Conservation (phyloP, 352 stramenopile species). For the Phytophthora pinifolia region DNA sequence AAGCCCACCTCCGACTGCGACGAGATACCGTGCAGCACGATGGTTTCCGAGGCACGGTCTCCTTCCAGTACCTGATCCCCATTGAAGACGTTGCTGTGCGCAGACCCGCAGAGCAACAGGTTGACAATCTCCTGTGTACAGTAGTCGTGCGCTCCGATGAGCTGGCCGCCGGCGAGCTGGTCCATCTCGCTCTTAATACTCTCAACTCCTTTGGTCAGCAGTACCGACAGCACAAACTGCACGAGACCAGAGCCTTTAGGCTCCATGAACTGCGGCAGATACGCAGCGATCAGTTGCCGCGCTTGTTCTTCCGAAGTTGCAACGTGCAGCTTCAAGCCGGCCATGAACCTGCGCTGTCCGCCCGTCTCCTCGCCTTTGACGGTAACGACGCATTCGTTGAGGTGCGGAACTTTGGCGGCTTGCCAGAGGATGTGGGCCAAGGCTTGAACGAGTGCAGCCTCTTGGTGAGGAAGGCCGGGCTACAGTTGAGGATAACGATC, state of each 20-base stretch:
- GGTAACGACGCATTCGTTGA: slow-evolving; percentile 36
- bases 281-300: slow-evolving; percentile 30
- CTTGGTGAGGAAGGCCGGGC: slow-evolving; percentile 39
- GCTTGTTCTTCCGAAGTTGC: slow-evolving; percentile 38
- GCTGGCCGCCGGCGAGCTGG: slow-evolving; percentile 50
- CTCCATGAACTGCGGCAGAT: slow-evolving; percentile 51
- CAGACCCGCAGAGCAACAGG: slow-evolving; percentile 91
- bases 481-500: slow-evolving; percentile 18
- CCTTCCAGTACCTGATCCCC: slow-evolving; percentile 76
- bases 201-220: slow-evolving; percentile 62
- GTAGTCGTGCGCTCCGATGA: slow-evolving; percentile 89
- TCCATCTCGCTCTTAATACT: slow-evolving; percentile 88
- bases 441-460: slow-evolving; percentile 46
- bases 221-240: slow-evolving; percentile 65
- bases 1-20: slow-evolving; percentile 71
- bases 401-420: slow-evolving; percentile 28
- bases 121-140: slow-evolving; percentile 97
- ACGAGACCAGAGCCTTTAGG: slow-evolving; percentile 68
- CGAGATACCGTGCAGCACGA: slow-evolving; percentile 77
- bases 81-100: slow-evolving; percentile 95
- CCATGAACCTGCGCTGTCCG: slow-evolving; percentile 46
- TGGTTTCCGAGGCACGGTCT: slow-evolving; percentile 47
- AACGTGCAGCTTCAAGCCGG: slow-evolving; percentile 35
- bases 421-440: slow-evolving; percentile 73
- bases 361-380: slow-evolving; percentile 25